Conservation (phyloP, 805 yeast genomes). For the Jamesozyma jinghongensis region DNA sequence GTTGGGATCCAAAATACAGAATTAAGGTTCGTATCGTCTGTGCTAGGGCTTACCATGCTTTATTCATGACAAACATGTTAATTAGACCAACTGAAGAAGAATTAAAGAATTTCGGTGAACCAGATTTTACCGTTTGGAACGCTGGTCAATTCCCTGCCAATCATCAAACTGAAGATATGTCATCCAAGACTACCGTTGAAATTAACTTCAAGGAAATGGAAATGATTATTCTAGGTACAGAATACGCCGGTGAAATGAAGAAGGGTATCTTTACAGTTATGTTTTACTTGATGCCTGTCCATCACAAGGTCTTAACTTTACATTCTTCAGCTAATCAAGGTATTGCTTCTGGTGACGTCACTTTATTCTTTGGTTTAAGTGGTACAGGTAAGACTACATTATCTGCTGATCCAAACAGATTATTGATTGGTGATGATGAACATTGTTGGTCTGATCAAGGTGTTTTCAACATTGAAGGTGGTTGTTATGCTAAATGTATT, state of each 20-base stretch:
- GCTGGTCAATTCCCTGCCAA: constrained; percentile 99
- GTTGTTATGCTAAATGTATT: constrained; percentile 96
- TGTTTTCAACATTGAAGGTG: constrained; percentile 98
- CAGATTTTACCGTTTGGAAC: constrained; percentile 96
- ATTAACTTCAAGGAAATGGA: constrained; percentile 96
- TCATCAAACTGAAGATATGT: constrained; percentile 93
- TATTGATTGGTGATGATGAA: constrained; percentile 95
- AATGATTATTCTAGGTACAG: constrained; percentile 97
- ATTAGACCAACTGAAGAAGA: constrained; percentile 91
- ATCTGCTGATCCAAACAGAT: constrained; percentile 91
- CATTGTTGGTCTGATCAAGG: constrained; percentile 99
- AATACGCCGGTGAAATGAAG: constrained; percentile 99
- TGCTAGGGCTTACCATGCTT: constrained; percentile 97
- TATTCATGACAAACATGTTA: constrained; percentile 97
- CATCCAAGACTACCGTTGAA: constrained; percentile 90
- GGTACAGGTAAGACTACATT: constrained; percentile 98
- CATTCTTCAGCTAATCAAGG: constrained; percentile 97
- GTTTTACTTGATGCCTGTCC: constrained; percentile 98
- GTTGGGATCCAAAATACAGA: constrained; percentile 98
- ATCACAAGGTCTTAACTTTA: constrained; percentile 80
- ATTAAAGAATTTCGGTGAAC: constrained; percentile 83
- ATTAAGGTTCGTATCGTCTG: constrained; percentile 91
- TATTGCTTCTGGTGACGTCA: constrained; percentile 67
- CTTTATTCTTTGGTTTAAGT: constrained; percentile 90
- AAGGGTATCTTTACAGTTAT: constrained; percentile 98